Base-by-base conservation (phyloP, 2,329 filamentous ascomycete species). In the Rhexocercosporidium sp. region DNA sequence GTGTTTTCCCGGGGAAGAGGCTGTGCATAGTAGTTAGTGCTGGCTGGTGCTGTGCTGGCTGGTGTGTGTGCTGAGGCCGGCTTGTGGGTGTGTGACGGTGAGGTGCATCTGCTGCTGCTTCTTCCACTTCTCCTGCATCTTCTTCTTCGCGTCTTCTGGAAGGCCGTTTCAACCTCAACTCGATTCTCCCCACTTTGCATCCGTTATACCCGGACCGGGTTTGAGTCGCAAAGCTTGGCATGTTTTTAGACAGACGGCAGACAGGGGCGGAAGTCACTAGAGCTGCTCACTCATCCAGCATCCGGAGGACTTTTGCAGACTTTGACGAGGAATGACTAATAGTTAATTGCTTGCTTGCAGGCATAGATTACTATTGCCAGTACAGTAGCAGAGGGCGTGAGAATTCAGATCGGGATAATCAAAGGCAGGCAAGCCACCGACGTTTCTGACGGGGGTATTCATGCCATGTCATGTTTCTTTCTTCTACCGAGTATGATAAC, bases 81-180 rank as follows among this genome's bases (percentile, higher is more conserved):
- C 34, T 44, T 4, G 18, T 16, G 39, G 39, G 29, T 34, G 51
- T 54, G 27, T 37, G n/a, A 20, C 46, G 46, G 22, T 51, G 47
- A 27, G 49, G 31, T 14, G 11, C 16, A n/a, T n/a, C n/a, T n/a
- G n/a, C n/a, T n/a, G n/a, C n/a, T n/a, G n/a, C n/a, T n/a, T n/a
- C n/a, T n/a, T n/a, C n/a, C n/a, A n/a, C n/a, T n/a, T n/a, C n/a
- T n/a, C n/a, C n/a, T n/a, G n/a, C n/a, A n/a, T n/a, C n/a, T 34
- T 20, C 31, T 41, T 57, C 54, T 57, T 57, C 54, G 54, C 16
- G 54, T 11, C n/a, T 57, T 57, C 54, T 57, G 14, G 54, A 57
- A 57, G 20, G 6, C n/a, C 54, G 34, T 41, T n/a, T 53, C 27
- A 14, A 53, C 34, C 18, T 29, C 51, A 56, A 47, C 5, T 54